phyloP scores from a whole-genome alignment of 2,329 filamentous ascomycete species.

The Pseudogymnoascus verrucosus region DNA sequence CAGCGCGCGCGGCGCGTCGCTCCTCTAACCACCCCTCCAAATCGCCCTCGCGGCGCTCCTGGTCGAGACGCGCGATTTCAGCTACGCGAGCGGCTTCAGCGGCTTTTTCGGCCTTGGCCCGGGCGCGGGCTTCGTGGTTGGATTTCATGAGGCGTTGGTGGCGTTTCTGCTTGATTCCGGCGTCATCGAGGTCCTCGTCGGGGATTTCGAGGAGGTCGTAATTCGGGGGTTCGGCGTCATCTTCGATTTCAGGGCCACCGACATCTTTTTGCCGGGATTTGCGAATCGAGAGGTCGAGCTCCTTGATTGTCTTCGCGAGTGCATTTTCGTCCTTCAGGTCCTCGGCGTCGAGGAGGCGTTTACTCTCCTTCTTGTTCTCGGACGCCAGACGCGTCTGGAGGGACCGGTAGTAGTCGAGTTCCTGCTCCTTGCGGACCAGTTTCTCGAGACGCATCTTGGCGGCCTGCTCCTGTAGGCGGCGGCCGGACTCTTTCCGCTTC shows the following conservation, averaged over 20 bases:
- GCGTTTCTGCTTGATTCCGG: slow-evolving; percentile 81
- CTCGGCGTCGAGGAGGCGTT: slow-evolving; percentile 76
- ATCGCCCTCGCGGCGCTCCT: slow-evolving; percentile 74
- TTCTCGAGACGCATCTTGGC: slow-evolving; percentile 96
- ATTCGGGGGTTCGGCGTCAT: slow-evolving; percentile 68
- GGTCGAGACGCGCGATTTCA: slow-evolving; percentile 76
- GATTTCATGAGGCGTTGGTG: slow-evolving; percentile 90
- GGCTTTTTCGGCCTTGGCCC: slow-evolving; percentile 95
- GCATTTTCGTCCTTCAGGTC: slow-evolving; percentile 88
- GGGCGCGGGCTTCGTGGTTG: slow-evolving; percentile 82
- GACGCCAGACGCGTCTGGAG: slow-evolving; percentile 64
- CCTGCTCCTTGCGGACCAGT: slow-evolving; percentile 89
- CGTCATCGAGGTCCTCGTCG: slow-evolving; percentile 89
- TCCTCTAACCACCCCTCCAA: slow-evolving; percentile 82
- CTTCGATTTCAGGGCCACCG: slow-evolving; percentile 68
- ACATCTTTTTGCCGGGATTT: slow-evolving; percentile 91
- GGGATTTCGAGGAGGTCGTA: slow-evolving; percentile 85
- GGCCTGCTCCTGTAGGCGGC: slow-evolving; percentile 87
- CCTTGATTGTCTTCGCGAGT: slow-evolving; percentile 75
- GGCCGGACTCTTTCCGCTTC: slow-evolving; percentile 87
- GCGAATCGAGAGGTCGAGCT: slow-evolving; percentile 83
- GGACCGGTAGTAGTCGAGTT: slow-evolving; percentile 87
- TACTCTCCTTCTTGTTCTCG: slow-evolving; percentile 84
- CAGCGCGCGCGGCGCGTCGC: slow-evolving; percentile 63
- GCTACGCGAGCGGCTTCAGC: slow-evolving; percentile 77